Conservation (phyloP, 352 stramenopile species). For the Phytophthora ohioensis region DNA sequence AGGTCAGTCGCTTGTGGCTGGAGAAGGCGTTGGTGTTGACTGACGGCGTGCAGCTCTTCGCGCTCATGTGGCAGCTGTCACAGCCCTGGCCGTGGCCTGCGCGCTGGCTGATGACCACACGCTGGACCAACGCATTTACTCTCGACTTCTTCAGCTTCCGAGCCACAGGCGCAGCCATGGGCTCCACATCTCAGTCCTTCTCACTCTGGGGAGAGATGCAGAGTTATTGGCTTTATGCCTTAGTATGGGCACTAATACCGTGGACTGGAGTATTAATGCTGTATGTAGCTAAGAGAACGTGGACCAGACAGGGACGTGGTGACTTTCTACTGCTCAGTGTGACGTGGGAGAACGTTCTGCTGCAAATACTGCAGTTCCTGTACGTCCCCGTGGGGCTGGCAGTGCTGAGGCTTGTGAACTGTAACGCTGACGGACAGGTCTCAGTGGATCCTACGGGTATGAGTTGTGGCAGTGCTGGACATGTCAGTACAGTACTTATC, state of each 20-base stretch:
- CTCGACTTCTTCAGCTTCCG: constrained; percentile 66
- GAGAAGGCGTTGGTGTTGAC: constrained; percentile 59
- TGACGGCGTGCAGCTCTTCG: constrained; percentile 69
- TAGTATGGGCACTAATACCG: constrained; percentile 48
- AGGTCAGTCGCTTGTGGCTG: constrained; percentile 66
- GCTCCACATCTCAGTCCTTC: constrained; percentile 59
- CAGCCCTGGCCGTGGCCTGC: constrained; percentile 80
- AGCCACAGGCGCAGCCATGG: constrained; percentile 62
- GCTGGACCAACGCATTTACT: constrained; percentile 63
- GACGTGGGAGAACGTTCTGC: constrained; percentile 55
- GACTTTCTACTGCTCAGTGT: constrained; percentile 41
- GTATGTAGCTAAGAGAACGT: constrained; percentile 12
- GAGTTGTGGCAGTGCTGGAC: constrained; percentile 41
- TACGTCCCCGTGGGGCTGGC: constrained; percentile 72
- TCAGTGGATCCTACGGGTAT: constrained; percentile 57
- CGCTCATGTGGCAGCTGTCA: constrained; percentile 80
- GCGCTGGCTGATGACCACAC: constrained; percentile 57
- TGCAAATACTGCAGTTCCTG: constrained; percentile 56
- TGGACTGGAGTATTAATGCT: constrained; percentile 15
- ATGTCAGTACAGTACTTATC: constrained; percentile 39
- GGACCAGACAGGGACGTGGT: constrained; percentile 26
- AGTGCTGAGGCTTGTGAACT: constrained; percentile 70
- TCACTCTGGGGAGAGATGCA: constrained; percentile 71
- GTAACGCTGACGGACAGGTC: constrained; percentile 44
- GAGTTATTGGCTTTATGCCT: constrained; percentile 68